A percentile compares a stretch with the other conserved stretches of the same genome.
Conservation (phyloP, 2,329 filamentous ascomycete species). For the Pestalotiopsis sp. region DNA sequence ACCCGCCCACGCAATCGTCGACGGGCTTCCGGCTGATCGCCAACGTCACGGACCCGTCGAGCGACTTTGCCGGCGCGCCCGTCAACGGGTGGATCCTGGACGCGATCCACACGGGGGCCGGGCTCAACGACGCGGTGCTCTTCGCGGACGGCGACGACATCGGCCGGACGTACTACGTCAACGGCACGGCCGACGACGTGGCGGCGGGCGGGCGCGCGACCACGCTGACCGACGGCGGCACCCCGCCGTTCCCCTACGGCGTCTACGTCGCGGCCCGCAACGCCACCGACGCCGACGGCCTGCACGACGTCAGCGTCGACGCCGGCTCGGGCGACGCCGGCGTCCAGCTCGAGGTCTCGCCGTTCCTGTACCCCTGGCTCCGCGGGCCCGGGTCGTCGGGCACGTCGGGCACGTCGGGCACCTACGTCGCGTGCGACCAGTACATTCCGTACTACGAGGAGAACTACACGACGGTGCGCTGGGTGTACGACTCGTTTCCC, state of each 20-base stretch:
- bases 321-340: slow-evolving; percentile 39
- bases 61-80: slow-evolving; percentile 40
- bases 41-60: slow-evolving; percentile 44
- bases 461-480: slow-evolving; percentile 42
- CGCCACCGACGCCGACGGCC: slow-evolving; percentile 23
- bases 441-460: slow-evolving; percentile 43
- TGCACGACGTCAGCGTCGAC: slow-evolving; percentile 36
- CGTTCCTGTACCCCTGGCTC: slow-evolving; percentile 37
- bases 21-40: slow-evolving; percentile 45
- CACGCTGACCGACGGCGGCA: slow-evolving; percentile 44
- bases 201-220: slow-evolving; percentile 31
- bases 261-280: slow-evolving; percentile 32
- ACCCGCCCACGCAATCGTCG: slow-evolving; percentile 24
- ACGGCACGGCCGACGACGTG: slow-evolving; percentile 45
- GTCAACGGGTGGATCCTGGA: slow-evolving; percentile 44
- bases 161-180: slow-evolving; percentile 50
- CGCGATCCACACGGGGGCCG: slow-evolving; percentile 47
- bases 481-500: slow-evolving; percentile 29
- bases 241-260: slow-evolving; percentile 40
- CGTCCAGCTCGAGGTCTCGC: slow-evolving; percentile 36
- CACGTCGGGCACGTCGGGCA: slow-evolving; percentile 21
- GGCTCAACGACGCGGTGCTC: slow-evolving; percentile 41
- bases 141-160: slow-evolving; percentile 17
- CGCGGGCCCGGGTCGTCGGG: slow-evolving; percentile 23
- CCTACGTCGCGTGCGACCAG: slow-evolving; percentile 47